Evolutionary conservation across 352 stramenopile species (phyloP).

Genomic region (Saprolegnia parasitica): DNA sequence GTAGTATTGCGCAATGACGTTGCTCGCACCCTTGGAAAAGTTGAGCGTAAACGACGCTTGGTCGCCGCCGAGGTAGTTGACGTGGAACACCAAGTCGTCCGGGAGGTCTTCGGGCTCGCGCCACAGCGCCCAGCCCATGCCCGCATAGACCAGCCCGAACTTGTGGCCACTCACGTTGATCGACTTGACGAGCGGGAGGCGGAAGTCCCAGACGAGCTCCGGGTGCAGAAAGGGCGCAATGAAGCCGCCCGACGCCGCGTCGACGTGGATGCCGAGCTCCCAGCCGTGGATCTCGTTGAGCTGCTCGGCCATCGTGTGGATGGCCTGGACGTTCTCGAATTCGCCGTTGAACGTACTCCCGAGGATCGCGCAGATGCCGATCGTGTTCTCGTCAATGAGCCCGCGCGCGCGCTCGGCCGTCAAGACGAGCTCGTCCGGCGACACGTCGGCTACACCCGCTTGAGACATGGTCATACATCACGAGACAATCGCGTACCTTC

Average conservation of each 20-base stretch:
- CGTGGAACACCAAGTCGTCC: conserved; percentile 85
- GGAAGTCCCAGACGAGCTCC: conserved; percentile 88
- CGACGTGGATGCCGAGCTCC: conserved; percentile 86
- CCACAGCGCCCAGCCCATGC: conserved; percentile 90
- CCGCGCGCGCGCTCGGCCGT: conserved; percentile 68
- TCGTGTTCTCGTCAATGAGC: conserved; percentile 90
- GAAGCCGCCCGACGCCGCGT: conserved; percentile 88
- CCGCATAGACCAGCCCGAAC: conserved; percentile 90
- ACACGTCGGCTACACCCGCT: conserved; percentile 56
- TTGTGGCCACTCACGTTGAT: conserved; percentile 94
- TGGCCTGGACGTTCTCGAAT: conserved; percentile 89
- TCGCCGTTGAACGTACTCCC: conserved; percentile 91
- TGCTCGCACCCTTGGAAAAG: conserved; percentile 88
- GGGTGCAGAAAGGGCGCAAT: conserved; percentile 89
- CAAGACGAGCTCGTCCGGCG: conserved; percentile 76
- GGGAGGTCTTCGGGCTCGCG: conserved; percentile 74
- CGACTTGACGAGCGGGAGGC: conserved; percentile 86
- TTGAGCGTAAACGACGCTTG: conserved; percentile 92
- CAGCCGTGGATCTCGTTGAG: conserved; percentile 83
- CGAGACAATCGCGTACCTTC: conserved; percentile 36
- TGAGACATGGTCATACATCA: background rate
- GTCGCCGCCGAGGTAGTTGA: conserved; percentile 89
- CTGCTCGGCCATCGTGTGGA: conserved; percentile 82
- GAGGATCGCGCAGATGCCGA: conserved; percentile 87
- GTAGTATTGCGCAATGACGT: conserved; percentile 90